phyloP scores from a whole-genome alignment of 202 grass and related monocot genomes.

The Carex arenaria region DNA sequence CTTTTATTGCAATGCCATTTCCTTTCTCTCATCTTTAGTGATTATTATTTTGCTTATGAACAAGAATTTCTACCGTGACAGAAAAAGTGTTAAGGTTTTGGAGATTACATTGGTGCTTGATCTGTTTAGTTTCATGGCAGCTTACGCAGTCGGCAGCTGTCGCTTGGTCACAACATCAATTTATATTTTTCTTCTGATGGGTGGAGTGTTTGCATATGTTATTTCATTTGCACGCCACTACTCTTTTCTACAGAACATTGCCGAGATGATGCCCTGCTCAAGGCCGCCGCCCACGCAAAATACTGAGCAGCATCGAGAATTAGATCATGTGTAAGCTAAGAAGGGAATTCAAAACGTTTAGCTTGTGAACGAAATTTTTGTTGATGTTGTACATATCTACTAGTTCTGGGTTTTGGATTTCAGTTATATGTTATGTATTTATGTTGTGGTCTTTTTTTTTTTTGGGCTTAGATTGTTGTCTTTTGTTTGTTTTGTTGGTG shows the following conservation, averaged over 20 bases:
- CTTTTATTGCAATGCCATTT: conserved; percentile 49
- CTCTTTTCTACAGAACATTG: neutral
- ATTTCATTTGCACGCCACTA: conserved; percentile 7
- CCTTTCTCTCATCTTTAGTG: conserved; percentile 46
- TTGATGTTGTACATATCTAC: neutral
- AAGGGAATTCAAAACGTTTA: neutral
- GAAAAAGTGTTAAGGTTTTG: conserved; percentile 40
- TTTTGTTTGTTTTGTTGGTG: no score
- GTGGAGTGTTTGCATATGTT: conserved; percentile 34
- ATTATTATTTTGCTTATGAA: conserved; percentile 63
- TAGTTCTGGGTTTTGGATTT: neutral
- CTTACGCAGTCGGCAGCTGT: conserved; percentile 53
- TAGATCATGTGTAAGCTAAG: neutral
- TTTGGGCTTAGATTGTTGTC: no score
- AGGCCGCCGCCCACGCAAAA: neutral
- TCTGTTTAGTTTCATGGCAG: conserved; percentile 60
- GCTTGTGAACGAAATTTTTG: neutral
- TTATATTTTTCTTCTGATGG: conserved; percentile 47
- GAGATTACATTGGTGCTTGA: conserved; percentile 40
- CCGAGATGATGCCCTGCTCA: neutral
- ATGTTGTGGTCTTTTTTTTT: no score
- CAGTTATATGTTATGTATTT: neutral
- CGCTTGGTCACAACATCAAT: conserved; percentile 29
- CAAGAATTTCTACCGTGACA: conserved; percentile 41
- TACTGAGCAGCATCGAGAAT: neutral